Evolutionary conservation across 2,329 filamentous ascomycete genomes (phyloP), one percentile per base, ranked within the genome.

Genomic region (Paecilomyces sp.): DNA sequence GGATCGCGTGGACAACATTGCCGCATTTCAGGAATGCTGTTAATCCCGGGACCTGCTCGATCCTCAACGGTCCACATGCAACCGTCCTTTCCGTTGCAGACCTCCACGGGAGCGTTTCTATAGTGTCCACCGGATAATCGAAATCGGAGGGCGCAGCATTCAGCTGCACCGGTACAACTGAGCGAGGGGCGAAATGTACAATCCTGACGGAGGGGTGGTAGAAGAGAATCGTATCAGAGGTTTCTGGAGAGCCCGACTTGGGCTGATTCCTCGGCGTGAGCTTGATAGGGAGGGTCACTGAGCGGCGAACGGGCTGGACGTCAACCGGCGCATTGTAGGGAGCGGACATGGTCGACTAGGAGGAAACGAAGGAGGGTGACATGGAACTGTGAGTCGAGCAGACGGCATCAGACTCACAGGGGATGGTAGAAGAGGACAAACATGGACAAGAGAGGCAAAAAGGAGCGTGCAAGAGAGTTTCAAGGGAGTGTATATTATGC

Each of bases 21-120:
- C 90, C 90, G 64, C 91, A 96, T 74, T 89, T 93, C 9, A 97
- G 81, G 68, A 96, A 97, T 12, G 91, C 90, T 15, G 94, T 90
- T 9, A 91, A 91, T 22, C 91, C 90, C 7, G 90, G 89, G 34
- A 94, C 89, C 67, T 90, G 88, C 72, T 97, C 96, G 63, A 97
- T 91, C 63, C 88, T 85, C 61, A 97, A 83, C 1, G 87, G 83
- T 1, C 91, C 92, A 85, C 90, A 83, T 60, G 92, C 91, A 63
- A 95, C 87, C 0, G 90, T 93, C 67, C 88, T 84, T 74, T 96
- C 91, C 1, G 89, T 85, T n/a, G 85, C 82, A 2, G 89, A 89
- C 55, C 82, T 83, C 87, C 89, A 93, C 57, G 88, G 82, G 56
- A 94, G 77, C 0, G 86, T 86, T 62, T 88, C 86, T 25, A 85